Evolutionary conservation across 495 filamentous ascomycete species (phyloP).

Genomic region (Neurospora sp.): DNA sequence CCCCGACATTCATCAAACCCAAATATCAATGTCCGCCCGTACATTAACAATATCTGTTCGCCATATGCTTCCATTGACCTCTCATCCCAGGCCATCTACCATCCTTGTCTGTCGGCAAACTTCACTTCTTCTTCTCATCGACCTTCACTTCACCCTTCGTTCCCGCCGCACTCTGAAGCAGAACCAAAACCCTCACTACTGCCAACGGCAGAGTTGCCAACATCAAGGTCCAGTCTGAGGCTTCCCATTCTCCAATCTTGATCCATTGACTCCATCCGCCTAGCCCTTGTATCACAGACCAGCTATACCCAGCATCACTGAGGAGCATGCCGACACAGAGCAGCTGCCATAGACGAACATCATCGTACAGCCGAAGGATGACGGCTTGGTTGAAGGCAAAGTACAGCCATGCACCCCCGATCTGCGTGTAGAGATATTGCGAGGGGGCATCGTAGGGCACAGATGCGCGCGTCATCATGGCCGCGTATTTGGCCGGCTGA

Average conservation of each 20-base stretch:
- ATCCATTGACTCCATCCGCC: conserved; percentile 17
- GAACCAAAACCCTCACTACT: conserved; percentile 9
- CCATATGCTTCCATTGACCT: background rate
- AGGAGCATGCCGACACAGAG: conserved; percentile 20
- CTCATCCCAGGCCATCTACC: background rate
- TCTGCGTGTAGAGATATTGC: conserved; percentile 32
- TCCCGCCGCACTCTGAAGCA: conserved; percentile 10
- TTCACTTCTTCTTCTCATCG: background rate
- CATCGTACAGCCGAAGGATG: conserved; percentile 40
- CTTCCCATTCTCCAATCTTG: conserved; percentile 7
- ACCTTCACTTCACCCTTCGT: background rate
- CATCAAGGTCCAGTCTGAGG: conserved; percentile 10
- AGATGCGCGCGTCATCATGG: conserved; percentile 10
- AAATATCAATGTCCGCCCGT: background rate
- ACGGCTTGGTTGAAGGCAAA: conserved; percentile 51
- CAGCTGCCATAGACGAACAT: conserved; percentile 43
- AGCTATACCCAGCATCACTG: conserved; percentile 11
- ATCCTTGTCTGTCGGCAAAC: background rate
- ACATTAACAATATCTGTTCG: background rate
- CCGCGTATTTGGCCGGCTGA: conserved; percentile 25
- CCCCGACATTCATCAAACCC: background rate
- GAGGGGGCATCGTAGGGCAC: conserved; percentile 2
- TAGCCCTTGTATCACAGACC: conserved; percentile 14
- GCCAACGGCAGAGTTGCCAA: conserved; percentile 2
- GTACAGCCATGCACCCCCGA: conserved; percentile 41